These are phyloP conservation scores for Chytriomyces sp. DNA, from an alignment of 192 early-diverging fungal species.

Conservation along the genomic window DNA sequence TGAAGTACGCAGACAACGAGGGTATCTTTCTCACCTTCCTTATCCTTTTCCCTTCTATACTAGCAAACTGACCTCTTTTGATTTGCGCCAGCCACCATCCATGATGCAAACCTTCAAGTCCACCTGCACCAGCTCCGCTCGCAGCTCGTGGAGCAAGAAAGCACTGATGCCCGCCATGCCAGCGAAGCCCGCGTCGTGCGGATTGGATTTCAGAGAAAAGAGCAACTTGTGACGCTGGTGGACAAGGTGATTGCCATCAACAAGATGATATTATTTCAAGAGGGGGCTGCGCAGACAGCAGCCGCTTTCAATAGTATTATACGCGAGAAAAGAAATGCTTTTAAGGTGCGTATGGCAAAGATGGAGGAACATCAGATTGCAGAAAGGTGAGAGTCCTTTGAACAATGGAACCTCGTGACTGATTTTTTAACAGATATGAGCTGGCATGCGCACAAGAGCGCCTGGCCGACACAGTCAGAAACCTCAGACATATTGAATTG, in stretches of 20 bases:
- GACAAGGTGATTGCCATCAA: constrained; percentile 28
- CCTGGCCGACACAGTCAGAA: constrained; percentile 20
- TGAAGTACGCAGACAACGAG: no score
- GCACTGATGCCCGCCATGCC: constrained; percentile 10
- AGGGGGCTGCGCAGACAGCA: constrained; percentile 15
- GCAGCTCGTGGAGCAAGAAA: constrained; percentile 18
- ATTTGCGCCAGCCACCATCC: constrained; percentile 19
- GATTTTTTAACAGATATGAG: constrained; percentile 18
- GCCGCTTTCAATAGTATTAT: constrained; percentile 10
- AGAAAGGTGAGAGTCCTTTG: constrained; percentile 29
- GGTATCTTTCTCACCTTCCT: no score
- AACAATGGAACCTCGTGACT: not conserved
- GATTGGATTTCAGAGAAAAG: constrained; percentile 11
- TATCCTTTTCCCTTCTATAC: no score
- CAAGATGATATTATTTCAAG: constrained; percentile 28
- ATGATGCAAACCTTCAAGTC: constrained; percentile 22
- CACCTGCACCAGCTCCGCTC: constrained; percentile 14
- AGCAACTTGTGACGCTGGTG: constrained; percentile 20
- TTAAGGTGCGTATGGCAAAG: constrained; percentile 9
- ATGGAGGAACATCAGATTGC: constrained; percentile 15
- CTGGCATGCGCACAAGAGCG: constrained; percentile 23
- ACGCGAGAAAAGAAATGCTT: constrained; percentile 20
- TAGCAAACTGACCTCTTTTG: no score
- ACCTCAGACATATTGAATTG: constrained; percentile 28
- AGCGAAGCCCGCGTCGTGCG: constrained; percentile 23